These are phyloP conservation scores for Acacia crassicarpa DNA, from an alignment of 306 rosid species.

Conservation along the genomic window DNA sequence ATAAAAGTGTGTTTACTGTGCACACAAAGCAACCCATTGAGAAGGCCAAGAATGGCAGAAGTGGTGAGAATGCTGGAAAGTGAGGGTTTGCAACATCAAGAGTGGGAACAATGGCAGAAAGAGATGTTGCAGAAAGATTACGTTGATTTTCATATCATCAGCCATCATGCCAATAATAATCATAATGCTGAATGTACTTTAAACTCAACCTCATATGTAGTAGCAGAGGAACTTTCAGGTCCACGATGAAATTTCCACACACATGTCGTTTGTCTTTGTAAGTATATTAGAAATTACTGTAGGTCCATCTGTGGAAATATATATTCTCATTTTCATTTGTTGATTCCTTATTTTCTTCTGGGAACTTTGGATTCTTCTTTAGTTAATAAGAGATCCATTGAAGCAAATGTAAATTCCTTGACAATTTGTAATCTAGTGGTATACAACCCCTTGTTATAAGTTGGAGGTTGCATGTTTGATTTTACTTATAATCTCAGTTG, in stretches of 20 bases:
- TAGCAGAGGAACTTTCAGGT: constrained; percentile 75
- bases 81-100: background rate
- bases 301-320: background rate
- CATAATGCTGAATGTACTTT: constrained; percentile 31
- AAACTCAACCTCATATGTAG: constrained; percentile 59
- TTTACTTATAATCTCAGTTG: no score
- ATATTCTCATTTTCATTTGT: no score
- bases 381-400: background rate
- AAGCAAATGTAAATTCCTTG: background rate
- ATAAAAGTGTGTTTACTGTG: background rate
- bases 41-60: background rate
- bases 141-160: constrained; percentile 21
- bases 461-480: no score
- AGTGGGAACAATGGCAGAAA: background rate
- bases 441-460: no score
- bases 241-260: constrained; percentile 58
- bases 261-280: background rate
- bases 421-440: no score
- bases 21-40: background rate
- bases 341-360: background rate
- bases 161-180: constrained; percentile 19
- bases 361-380: background rate
- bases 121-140: constrained; percentile 25
- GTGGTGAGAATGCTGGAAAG: background rate
- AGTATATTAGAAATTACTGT: background rate